Base-by-base conservation (phyloP, 768 basidiomycete genomes). In the Boletus pseudo-olivaceus region DNA sequence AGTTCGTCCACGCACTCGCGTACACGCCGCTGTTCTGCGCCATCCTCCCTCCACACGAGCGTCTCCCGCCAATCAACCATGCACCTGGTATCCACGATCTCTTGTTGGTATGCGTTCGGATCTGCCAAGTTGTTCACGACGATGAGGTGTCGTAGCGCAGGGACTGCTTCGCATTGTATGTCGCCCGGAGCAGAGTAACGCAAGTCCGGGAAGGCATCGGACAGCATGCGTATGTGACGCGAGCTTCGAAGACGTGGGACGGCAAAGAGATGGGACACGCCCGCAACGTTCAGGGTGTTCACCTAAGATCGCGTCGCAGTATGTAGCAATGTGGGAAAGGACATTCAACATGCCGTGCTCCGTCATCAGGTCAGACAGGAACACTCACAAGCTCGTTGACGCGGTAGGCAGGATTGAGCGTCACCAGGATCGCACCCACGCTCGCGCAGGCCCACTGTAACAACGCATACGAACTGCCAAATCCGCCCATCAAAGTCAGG, bases 391-490 rank as follows among this genome's bases (percentile, higher is more conserved):
- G 75, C 64, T 93, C 90, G 33, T 78, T 75, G 7, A 83, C 59
- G 27, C 85, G 81, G 65, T 90, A 92, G 0, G 90, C 88, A 3
- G 90, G 91, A 60, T 93, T 93, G 43, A 93, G 76, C 8, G 90
- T 91, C 20, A 88, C 89, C 34, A 92, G 70, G 50, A 92, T 83
- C 12, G 88, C 90, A n/a, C 90, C 90, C 54, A 91, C 78, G 47
- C 81, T 82, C n/a, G 89, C 88, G 54, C 87, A 88, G 4, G 90
- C 90, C 90, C 89, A 92, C 61, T 93, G 90, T 23, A 92, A 71
- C 73, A 81, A 76, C 0, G 89, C 89, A 66, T 93, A 93, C 17
- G 88, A 76, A 63, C 90, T 91, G 57, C 30, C 30, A 7, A 47
- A 12, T 26, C 49, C 49, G 19, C 17, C 23, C 20, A 32, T 11